Evolutionary conservation across 805 yeast species (phyloP), one percentile per base, ranked within the genome.

Genomic region (Barnettozyma californica): DNA sequence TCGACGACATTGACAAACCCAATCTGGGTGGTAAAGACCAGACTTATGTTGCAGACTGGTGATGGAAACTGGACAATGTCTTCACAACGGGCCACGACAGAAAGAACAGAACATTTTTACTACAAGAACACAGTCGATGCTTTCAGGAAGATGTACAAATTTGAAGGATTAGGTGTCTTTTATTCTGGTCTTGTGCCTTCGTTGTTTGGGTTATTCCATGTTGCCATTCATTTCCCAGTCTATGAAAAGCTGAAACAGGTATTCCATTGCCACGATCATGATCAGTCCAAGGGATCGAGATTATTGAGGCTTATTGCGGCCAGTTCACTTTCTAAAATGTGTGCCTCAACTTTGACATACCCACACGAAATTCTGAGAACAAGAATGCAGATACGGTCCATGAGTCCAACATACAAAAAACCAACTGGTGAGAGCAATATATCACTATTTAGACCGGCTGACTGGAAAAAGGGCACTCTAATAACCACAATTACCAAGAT

Each of bases 281-380:
- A 54, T 23, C 54, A 55, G n/a, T 51, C 53, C 51, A 54, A 54
- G 55, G 47, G 53, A 6, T 40, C 57, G 56, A 41, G 60, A 63
- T 48, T 80, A 34, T 44, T 66, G 13, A 75, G 77, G 51, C 64
- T 81, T 37, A 73, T 83, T 2, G 56, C 71, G 20, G 95, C 97
- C 2, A 85, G 95, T 2, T 78, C 91, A 13, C 58, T 82, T 11
- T 85, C 96, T 5, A 92, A 92, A 65, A 86, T 91, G 85, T 73
- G 84, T 44, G 98, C 98, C 4, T 83, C 94, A 42, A 74, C 88
- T 1, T 73, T 88, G 46, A 92, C 98, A 0, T 92, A 92, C 63
- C 98, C 99, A 2, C 99, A 92, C 68, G 99, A 92, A 65, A 91
- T 92, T 29, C 72, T 94, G 43, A 76, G 99, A 58, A 91, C 98